A percentile compares a stretch with the other conserved stretches of the same genome.
Conservation (phyloP, 164 flowering plant species). For the Paratinospora sagittata region DNA sequence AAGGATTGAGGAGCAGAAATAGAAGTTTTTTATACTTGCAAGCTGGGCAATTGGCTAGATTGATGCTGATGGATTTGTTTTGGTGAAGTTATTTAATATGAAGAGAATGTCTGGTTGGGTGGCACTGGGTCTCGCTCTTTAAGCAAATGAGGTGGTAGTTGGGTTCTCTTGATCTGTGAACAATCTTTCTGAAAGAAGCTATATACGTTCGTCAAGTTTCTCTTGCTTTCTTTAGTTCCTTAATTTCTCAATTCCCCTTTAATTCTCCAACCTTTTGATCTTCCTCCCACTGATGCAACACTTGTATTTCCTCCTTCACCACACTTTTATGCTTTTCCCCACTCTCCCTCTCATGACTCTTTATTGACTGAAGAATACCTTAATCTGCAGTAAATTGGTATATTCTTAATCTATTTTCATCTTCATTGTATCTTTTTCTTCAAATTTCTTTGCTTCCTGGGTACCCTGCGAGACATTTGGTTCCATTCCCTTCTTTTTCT, state of each 20-base stretch:
- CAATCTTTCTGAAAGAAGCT: neutral
- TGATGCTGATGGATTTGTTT: neutral
- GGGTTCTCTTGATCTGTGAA: neutral
- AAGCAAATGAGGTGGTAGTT: too few species aligned
- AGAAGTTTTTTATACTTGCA: too few species aligned
- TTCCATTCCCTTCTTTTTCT: constrained; percentile 27
- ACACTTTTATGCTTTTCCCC: neutral
- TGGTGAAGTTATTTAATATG: neutral
- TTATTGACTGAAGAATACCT: too few species aligned
- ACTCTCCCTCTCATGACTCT: neutral
- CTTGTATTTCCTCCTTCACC: neutral
- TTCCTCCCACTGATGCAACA: neutral
- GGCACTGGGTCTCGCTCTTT: too few species aligned
- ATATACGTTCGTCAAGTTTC: neutral
- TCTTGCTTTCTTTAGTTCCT: neutral
- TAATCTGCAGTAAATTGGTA: too few species aligned
- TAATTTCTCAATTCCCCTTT: neutral
- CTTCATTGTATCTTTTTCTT: constrained; percentile 7
- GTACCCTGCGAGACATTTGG: constrained; percentile 16
- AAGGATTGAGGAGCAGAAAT: too few species aligned
- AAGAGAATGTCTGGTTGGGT: neutral
- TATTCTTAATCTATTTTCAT: neutral
- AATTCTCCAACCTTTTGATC: neutral
- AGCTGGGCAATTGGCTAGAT: neutral
- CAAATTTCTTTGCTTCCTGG: constrained; percentile 15